Base-by-base conservation (phyloP, 2,329 filamentous ascomycete species). In the Neonectria coccinea region DNA sequence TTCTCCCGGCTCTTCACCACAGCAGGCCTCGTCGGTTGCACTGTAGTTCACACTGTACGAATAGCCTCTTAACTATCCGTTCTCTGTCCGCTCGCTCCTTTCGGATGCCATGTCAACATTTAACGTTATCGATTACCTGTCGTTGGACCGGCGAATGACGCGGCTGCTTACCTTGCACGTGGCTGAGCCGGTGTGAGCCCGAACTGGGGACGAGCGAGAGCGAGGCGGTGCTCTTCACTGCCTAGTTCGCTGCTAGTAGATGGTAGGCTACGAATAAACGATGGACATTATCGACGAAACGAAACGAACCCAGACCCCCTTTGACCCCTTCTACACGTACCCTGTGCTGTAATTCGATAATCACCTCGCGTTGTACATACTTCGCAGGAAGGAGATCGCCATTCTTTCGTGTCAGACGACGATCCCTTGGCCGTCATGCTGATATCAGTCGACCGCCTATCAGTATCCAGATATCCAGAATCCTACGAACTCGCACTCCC, bases 371-470 rank as follows among this genome's bases (percentile, higher is more conserved):
- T 20, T 25, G 25, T 5, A 25, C 25, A 25, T 25, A 25, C 25
- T 25, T 25, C 25, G 25, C 25, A 36, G 29, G n/a, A 33, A 22
- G n/a, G n/a, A 51, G 48, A 33, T 51, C 29, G 27, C 20, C 48
- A n/a, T 9, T 33, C 7, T 33, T 51, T 51, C n/a, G 48, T n/a
- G 48, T 51, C 48, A 33, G 48, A 33, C 48, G 27, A 51, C 48
- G 29, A 42, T 42, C 39, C n/a, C 31, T 33, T 3, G n/a, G 54
- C 53, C 54, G 39, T 53, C 47, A 58, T 39, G 20, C 36, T 58
- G 47, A 45, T 60, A 41, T 55, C 31, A 54, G 41, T n/a, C 10
- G 4, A 9, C 29, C 18, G 31, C 50, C 33, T 45, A 54, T 60
- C 42, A 53, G 47, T n/a, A 22, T 33, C 31, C 31, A 33, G 11